A percentile compares a stretch with the other conserved stretches of the same genome.
These are phyloP conservation scores for Ettlia oleoabundans DNA, from an alignment of 139 green algal species.

Conservation along the genomic window DNA sequence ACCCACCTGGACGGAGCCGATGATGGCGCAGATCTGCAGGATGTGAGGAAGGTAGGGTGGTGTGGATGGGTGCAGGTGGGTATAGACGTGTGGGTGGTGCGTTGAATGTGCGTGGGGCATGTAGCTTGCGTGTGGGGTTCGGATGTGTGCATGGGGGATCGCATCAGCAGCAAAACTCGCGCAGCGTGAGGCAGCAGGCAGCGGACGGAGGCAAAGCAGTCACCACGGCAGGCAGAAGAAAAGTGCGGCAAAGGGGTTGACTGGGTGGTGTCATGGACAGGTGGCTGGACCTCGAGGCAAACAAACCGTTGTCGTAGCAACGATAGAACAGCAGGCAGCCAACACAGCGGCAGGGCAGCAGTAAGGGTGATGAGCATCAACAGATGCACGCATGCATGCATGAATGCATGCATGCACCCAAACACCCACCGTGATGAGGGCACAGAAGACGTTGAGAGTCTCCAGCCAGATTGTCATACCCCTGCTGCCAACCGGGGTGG, in stretches of 20 bases:
- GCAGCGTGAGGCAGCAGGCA: too few relatives aligned
- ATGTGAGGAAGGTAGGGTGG: neutral
- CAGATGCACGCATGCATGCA: too few relatives aligned
- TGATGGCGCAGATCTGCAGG: conserved; percentile 17
- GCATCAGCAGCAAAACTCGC: too few relatives aligned
- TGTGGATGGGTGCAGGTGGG: neutral
- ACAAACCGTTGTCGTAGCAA: neutral
- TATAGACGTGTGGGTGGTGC: neutral
- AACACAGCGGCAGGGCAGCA: too few relatives aligned
- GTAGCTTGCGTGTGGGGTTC: too few relatives aligned
- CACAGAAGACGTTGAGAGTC: conserved; percentile 28
- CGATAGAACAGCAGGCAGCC: neutral
- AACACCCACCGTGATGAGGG: neutral
- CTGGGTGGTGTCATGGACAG: neutral
- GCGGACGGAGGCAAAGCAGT: too few relatives aligned
- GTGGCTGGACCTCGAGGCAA: neutral
- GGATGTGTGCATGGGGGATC: too few relatives aligned
- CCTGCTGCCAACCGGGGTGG: too few relatives aligned
- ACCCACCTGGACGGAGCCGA: conserved; percentile 23
- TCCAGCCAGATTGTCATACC: conserved; percentile 26
- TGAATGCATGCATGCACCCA: neutral
- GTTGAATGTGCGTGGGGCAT: too few relatives aligned
- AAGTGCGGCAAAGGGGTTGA: neutral
- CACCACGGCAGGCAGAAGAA: too few relatives aligned
- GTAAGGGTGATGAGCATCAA: too few relatives aligned